Evolutionary conservation across 805 yeast genomes (phyloP).

Genomic region (Candida palmyrensis): DNA sequence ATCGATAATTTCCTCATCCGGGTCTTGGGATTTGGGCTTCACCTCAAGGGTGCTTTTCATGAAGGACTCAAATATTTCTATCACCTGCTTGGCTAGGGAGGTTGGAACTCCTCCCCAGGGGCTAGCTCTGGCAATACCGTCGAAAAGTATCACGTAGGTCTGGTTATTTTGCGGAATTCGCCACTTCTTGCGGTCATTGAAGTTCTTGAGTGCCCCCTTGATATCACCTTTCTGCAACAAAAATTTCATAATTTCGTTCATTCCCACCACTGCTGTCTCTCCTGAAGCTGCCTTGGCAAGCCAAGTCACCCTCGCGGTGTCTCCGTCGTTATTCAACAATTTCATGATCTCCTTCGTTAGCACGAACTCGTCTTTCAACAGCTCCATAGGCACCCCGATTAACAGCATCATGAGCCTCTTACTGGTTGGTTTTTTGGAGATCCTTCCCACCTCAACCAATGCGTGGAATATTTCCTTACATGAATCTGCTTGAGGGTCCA

Average conservation of each 20-base stretch:
- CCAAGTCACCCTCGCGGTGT: conserved; percentile 46
- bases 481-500: conserved; percentile 15
- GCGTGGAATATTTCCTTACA: conserved; percentile 24
- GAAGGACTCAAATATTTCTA: conserved; percentile 17
- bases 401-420: conserved; percentile 46
- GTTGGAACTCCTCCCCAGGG: conserved; percentile 28
- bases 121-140: conserved; percentile 27
- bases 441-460: conserved; percentile 19
- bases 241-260: conserved; percentile 57
- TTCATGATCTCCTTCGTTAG: conserved; percentile 51
- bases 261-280: conserved; percentile 50
- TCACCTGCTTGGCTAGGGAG: conserved; percentile 14
- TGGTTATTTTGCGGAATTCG: conserved; percentile 49
- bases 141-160: conserved; percentile 29
- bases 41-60: conserved; percentile 2
- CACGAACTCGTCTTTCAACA: conserved; percentile 51
- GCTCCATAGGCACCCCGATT: conserved; percentile 55
- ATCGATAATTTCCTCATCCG: not conserved
- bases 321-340: conserved; percentile 45
- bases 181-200: conserved; percentile 58
- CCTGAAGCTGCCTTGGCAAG: conserved; percentile 43
- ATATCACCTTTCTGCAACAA: conserved; percentile 38
- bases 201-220: conserved; percentile 45
- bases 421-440: conserved; percentile 29
- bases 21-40: conserved; percentile 2